A percentile compares a stretch with the other conserved stretches of the same genome.
These are phyloP conservation scores for Adansonia gregorii DNA, from an alignment of 441 rosid genomes.

Conservation along the genomic window DNA sequence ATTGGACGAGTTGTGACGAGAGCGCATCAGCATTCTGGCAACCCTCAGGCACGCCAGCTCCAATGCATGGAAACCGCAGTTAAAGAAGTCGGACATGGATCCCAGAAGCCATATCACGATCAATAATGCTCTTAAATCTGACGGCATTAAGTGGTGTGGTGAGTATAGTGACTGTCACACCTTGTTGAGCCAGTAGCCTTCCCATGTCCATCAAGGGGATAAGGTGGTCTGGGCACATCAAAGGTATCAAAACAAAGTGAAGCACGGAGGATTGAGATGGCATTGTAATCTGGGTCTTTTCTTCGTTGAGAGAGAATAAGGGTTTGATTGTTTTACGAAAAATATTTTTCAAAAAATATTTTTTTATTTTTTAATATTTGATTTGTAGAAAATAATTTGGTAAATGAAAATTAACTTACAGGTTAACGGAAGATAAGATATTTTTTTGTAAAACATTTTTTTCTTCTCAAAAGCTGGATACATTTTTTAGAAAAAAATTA, in stretches of 20 bases:
- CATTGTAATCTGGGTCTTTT: constrained; percentile 14
- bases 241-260: background rate
- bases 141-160: constrained; percentile 30
- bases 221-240: constrained; percentile 27
- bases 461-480: too few species aligned
- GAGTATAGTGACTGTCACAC: constrained; percentile 21
- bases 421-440: too few species aligned
- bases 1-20: background rate
- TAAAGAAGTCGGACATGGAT: constrained; percentile 6
- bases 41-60: constrained; percentile 32
- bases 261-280: background rate
- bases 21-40: constrained; percentile 34
- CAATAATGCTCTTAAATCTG: constrained; percentile 16
- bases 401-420: too few species aligned
- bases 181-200: constrained; percentile 23
- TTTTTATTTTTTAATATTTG: too few species aligned
- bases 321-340: too few species aligned
- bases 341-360: background rate
- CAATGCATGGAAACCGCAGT: constrained; percentile 17
- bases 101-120: constrained; percentile 21
- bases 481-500: too few species aligned
- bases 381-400: too few species aligned
- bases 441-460: too few species aligned
- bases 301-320: background rate
- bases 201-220: constrained; percentile 28